Conservation (phyloP, 2,329 filamentous ascomycete species). For the Gaeumannomyces sp. region DNA sequence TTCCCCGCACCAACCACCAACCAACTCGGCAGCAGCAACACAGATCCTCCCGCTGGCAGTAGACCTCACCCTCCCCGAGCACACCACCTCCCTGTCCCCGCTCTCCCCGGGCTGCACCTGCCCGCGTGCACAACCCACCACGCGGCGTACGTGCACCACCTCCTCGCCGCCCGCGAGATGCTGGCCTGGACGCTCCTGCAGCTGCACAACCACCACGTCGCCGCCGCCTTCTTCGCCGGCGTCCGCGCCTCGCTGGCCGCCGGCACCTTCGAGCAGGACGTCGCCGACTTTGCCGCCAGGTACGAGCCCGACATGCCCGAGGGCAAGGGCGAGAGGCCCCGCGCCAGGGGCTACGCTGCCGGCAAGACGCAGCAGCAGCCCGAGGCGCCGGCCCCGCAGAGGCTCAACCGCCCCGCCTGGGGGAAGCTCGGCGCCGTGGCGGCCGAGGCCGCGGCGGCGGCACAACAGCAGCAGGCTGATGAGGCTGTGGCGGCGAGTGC, state of each 20-base stretch:
- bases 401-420: slow-evolving; percentile 64
- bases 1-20: slow-evolving; percentile 49
- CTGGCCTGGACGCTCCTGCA: slow-evolving; percentile 90
- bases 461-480: neutral
- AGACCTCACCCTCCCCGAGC: slow-evolving; percentile 65
- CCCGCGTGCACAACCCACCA: slow-evolving; percentile 81
- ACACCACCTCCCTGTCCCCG: slow-evolving; percentile 58
- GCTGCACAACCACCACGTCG: slow-evolving; percentile 76
- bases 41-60: slow-evolving; percentile 53
- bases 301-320: slow-evolving; percentile 70
- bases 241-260: slow-evolving; percentile 60
- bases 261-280: slow-evolving; percentile 54
- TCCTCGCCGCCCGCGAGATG: slow-evolving; percentile 91
- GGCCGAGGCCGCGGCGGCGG: neutral
- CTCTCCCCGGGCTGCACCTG: slow-evolving; percentile 63
- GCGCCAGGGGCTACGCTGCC: slow-evolving; percentile 76
- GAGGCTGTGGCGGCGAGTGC: neutral
- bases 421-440: slow-evolving; percentile 35
- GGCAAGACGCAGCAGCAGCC: slow-evolving; percentile 54
- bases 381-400: slow-evolving; percentile 29
- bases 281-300: slow-evolving; percentile 33
- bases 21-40: neutral
- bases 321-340: slow-evolving; percentile 70
- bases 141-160: slow-evolving; percentile 78
- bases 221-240: slow-evolving; percentile 66